These are phyloP conservation scores for Tanozyma kutaoensis DNA, from an alignment of 805 yeast genomes.

Conservation along the genomic window DNA sequence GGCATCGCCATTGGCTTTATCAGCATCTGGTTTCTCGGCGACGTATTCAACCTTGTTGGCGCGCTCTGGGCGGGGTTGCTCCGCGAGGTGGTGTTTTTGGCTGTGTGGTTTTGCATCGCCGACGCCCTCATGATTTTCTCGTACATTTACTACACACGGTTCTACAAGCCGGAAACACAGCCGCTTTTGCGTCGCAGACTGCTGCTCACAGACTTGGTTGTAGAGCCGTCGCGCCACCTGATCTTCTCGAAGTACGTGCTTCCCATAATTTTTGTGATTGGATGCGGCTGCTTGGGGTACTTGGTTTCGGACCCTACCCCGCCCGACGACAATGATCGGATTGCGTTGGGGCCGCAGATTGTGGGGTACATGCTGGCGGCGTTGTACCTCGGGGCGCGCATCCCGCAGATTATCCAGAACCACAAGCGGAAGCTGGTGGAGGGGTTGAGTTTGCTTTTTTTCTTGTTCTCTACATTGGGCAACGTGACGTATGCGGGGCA, in stretches of 20 bases:
- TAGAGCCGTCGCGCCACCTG: constrained; percentile 33
- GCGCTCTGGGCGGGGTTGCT: constrained; percentile 57
- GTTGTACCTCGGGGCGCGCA: constrained; percentile 53
- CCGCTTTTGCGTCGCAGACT: constrained; percentile 27
- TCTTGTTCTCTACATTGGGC: constrained; percentile 62
- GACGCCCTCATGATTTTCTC: constrained; percentile 47
- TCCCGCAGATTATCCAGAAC: constrained; percentile 80
- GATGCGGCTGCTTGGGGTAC: constrained; percentile 52
- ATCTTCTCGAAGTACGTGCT: constrained; percentile 36
- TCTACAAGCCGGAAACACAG: constrained; percentile 10
- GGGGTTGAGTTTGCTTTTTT: constrained; percentile 77
- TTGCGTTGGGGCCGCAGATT: constrained; percentile 44
- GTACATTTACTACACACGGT: constrained; percentile 40
- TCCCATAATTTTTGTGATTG: constrained; percentile 49
- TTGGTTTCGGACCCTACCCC: constrained; percentile 24
- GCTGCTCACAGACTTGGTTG: constrained; percentile 35
- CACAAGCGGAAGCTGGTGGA: constrained; percentile 63
- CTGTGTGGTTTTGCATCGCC: constrained; percentile 66
- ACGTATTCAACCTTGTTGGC: constrained; percentile 53
- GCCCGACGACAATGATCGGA: too few species aligned
- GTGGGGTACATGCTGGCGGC: constrained; percentile 61
- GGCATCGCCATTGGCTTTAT: constrained; percentile 64
- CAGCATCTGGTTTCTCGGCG: constrained; percentile 61
- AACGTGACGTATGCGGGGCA: constrained; percentile 67
- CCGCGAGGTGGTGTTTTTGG: constrained; percentile 58